Percentiles rank a stretch among this genome's conserved stretches.
Conservation (phyloP, 768 basidiomycete species). For the Lactarius psammicola region DNA sequence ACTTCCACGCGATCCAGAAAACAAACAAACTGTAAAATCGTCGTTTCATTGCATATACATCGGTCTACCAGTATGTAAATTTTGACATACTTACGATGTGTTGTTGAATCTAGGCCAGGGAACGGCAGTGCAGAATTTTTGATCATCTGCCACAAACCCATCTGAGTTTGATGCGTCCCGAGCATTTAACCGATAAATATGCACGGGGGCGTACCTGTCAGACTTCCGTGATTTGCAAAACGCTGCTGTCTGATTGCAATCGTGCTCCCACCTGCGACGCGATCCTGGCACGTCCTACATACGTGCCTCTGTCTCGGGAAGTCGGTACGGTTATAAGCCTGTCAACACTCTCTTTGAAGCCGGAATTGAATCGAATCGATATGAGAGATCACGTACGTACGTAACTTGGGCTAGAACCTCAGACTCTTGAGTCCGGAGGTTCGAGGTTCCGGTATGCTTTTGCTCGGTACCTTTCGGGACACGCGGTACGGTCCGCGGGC, state of each 20-base stretch:
- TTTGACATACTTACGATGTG: too few relatives aligned
- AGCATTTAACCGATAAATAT: neutral
- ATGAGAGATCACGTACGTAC: neutral
- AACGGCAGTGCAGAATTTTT: neutral
- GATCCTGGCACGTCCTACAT: neutral
- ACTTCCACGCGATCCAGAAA: too few relatives aligned
- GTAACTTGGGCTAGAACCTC: neutral
- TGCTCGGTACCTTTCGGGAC: neutral
- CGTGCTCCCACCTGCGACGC: neutral
- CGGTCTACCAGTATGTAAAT: too few relatives aligned
- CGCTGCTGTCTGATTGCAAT: neutral
- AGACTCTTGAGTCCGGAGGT: neutral
- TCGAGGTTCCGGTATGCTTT: neutral
- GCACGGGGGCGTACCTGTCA: neutral
- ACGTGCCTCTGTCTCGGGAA: neutral
- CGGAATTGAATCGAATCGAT: neutral
- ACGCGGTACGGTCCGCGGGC: neutral
- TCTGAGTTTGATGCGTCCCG: neutral
- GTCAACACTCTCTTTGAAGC: neutral
- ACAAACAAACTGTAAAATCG: too few relatives aligned
- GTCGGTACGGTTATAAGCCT: neutral
- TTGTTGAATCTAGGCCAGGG: too few relatives aligned
- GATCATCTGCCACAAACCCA: constrained; percentile 1
- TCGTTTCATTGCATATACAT: too few relatives aligned
- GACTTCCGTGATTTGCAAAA: neutral